Percentiles rank a stretch among this genome's conserved stretches.
Evolutionary conservation across 805 yeast genomes (phyloP).

Genomic region (Metschnikowia cubensis): DNA sequence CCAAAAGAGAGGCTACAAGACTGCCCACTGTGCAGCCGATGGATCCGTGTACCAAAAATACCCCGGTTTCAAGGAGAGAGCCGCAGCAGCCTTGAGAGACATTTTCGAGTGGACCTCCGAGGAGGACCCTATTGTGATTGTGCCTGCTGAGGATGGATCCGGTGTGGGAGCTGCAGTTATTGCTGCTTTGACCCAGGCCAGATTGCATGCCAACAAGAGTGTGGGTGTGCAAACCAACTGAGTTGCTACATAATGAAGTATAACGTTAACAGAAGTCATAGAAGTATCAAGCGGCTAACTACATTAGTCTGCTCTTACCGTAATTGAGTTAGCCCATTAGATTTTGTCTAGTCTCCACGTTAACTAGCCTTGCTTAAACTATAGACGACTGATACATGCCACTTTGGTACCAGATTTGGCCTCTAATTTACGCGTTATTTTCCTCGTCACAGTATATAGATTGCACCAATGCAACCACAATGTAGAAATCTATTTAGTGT

Average conservation of each 20-base stretch:
- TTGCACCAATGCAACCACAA: no score
- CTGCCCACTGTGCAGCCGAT: constrained; percentile 92
- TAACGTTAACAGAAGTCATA: not conserved
- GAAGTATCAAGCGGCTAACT: no score
- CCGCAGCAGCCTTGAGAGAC: constrained; percentile 82
- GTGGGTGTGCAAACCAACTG: constrained; percentile 43
- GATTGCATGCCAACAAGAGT: constrained; percentile 67
- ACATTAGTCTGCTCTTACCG: no score
- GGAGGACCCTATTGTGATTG: constrained; percentile 78
- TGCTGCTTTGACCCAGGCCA: constrained; percentile 87
- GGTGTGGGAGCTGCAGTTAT: constrained; percentile 99
- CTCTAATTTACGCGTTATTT: no score
- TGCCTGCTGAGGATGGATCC: constrained; percentile 96
- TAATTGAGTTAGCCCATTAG: no score
- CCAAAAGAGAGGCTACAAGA: constrained; percentile 71
- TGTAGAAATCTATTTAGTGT: no score
- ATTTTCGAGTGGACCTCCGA: constrained; percentile 71
- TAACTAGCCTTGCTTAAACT: no score
- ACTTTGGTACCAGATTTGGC: no score
- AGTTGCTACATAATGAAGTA: not conserved
- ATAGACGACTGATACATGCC: no score
- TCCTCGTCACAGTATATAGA: no score
- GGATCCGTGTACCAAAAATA: constrained; percentile 94
- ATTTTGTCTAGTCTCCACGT: no score
- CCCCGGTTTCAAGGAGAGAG: constrained; percentile 87